These are phyloP conservation scores for Salix koriyanagi DNA, from an alignment of 345 rosid species.

Conservation along the genomic window DNA sequence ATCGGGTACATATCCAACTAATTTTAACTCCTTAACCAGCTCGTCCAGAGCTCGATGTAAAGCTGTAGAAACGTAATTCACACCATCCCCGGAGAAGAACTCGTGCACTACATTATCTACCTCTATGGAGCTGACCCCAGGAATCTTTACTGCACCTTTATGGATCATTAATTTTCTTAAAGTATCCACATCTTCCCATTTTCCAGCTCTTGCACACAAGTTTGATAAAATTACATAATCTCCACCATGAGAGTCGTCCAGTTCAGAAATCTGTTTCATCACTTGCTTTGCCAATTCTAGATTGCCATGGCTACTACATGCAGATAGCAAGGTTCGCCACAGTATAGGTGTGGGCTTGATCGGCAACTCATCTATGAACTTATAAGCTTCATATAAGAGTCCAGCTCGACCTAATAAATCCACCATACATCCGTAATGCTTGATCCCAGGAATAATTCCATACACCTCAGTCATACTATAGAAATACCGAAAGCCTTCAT, in stretches of 20 bases:
- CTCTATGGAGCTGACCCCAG: slow-evolving; percentile 25
- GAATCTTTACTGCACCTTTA: slow-evolving; percentile 33
- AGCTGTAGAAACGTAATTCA: slow-evolving; percentile 6
- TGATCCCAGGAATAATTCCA: slow-evolving; percentile 31
- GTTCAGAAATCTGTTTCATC: slow-evolving; percentile 13
- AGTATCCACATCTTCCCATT: slow-evolving; percentile 65
- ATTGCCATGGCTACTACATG: slow-evolving; percentile 31
- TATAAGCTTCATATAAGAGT: slow-evolving; percentile 29
- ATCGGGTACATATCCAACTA: slow-evolving; percentile 25
- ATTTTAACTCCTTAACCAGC: slow-evolving; percentile 20
- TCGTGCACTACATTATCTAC: slow-evolving; percentile 21
- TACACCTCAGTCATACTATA: slow-evolving; percentile 28
- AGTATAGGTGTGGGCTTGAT: slow-evolving; percentile 33
- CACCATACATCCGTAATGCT: slow-evolving; percentile 51
- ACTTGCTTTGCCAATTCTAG: slow-evolving; percentile 21
- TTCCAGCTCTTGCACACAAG: slow-evolving; percentile 59
- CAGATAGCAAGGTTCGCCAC: slow-evolving; percentile 35
- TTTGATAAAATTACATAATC: slow-evolving; percentile 44
- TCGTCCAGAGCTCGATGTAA: slow-evolving; percentile 17
- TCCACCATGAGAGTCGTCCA: slow-evolving; percentile 33
- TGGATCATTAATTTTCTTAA: slow-evolving; percentile 56
- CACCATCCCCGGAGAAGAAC: slow-evolving; percentile 30
- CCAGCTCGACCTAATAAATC: slow-evolving; percentile 51
- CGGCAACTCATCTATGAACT: slow-evolving; percentile 36
- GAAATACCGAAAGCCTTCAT: slow-evolving; percentile 35